These are phyloP conservation scores for Carpinus viminea DNA, from an alignment of 306 rosid genomes.

Conservation along the genomic window DNA sequence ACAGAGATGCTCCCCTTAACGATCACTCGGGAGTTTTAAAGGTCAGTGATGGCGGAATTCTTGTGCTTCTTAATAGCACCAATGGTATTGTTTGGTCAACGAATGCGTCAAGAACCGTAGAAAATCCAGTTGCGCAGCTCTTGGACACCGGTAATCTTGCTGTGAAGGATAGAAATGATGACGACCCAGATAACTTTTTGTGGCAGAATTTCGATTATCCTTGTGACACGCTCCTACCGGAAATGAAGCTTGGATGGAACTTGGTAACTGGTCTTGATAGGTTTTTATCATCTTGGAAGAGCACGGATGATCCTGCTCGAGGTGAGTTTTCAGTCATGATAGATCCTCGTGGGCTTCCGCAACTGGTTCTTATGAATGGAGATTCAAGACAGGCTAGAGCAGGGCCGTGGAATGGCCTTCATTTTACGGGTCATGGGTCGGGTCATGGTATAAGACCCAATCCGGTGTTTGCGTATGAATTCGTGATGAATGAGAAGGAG, in stretches of 20 bases:
- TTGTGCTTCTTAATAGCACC: background rate
- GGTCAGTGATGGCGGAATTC: background rate
- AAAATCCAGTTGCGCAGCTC: background rate
- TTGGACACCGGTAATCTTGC: background rate
- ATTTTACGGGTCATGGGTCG: background rate
- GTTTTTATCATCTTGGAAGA: background rate
- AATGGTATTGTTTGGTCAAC: background rate
- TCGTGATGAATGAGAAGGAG: conserved; percentile 17
- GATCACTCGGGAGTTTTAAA: background rate
- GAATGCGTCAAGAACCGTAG: background rate
- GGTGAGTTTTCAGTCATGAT: background rate
- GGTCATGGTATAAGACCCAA: conserved; percentile 22
- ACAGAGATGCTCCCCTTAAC: background rate
- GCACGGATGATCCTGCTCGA: background rate
- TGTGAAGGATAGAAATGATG: background rate
- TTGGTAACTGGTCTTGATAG: background rate
- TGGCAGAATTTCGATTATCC: conserved; percentile 2
- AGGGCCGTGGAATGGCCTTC: background rate
- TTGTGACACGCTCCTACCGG: background rate
- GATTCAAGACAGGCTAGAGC: background rate
- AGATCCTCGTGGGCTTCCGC: background rate
- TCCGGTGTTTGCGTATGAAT: conserved; percentile 2
- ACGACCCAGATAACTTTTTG: background rate
- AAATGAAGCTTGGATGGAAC: background rate
- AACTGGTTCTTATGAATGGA: background rate